These are phyloP conservation scores for Coemansia sp. DNA, from an alignment of 371 early-diverging fungal species.

Conservation along the genomic window DNA sequence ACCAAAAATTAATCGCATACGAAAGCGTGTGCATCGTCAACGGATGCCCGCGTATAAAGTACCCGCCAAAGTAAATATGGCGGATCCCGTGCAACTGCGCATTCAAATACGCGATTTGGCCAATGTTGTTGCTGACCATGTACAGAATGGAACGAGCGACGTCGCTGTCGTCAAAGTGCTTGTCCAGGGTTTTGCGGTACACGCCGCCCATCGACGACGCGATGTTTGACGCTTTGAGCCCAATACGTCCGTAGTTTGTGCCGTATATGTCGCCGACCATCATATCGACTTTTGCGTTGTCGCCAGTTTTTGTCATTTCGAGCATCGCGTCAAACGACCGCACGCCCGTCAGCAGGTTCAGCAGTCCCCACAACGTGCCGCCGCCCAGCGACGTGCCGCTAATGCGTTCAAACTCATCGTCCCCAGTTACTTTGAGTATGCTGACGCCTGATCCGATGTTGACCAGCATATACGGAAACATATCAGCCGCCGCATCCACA, in stretches of 20 bases:
- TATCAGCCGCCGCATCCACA: conserved; percentile 58
- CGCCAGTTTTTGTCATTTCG: conserved; percentile 85
- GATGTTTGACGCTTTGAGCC: conserved; percentile 87
- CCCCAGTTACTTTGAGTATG: conserved; percentile 68
- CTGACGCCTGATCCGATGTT: conserved; percentile 74
- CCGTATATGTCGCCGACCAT: conserved; percentile 97
- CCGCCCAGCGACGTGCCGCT: conserved; percentile 96
- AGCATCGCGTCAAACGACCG: conserved; percentile 95
- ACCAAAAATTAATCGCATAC: conserved; percentile 96
- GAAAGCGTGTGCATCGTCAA: conserved; percentile 96
- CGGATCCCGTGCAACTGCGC: conserved; percentile 89
- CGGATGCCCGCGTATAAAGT: conserved; percentile 93
- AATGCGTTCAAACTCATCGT: conserved; percentile 67
- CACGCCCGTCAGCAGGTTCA: conserved; percentile 80
- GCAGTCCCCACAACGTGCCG: conserved; percentile 96
- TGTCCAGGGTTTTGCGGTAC: conserved; percentile 73
- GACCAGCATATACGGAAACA: conserved; percentile 57
- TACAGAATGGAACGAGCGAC: conserved; percentile 84
- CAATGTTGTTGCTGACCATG: conserved; percentile 97
- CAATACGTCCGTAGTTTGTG: conserved; percentile 77
- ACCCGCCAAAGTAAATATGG: conserved; percentile 94
- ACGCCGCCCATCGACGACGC: conserved; percentile 96
- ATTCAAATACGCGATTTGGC: conserved; percentile 95
- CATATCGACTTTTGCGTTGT: conserved; percentile 91
- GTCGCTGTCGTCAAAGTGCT: conserved; percentile 72